phyloP scores from a whole-genome alignment of 495 filamentous ascomycete genomes.

The Podospora appendiculata region DNA sequence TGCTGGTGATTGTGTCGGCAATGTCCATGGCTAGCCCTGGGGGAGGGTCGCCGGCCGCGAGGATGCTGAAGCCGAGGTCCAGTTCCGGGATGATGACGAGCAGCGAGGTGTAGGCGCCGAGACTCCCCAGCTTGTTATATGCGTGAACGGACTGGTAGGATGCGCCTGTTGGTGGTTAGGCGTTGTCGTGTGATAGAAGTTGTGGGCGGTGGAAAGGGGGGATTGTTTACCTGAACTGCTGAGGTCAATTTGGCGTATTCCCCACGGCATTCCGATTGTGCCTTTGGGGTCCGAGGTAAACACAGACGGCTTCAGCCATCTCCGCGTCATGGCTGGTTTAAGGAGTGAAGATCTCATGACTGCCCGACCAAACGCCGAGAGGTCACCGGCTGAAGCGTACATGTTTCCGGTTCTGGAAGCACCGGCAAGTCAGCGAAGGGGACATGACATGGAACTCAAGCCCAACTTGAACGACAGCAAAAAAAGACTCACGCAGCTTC shows the following conservation, averaged over 20 bases:
- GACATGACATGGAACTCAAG: too few relatives aligned
- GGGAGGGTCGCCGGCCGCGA: slow-evolving; percentile 36
- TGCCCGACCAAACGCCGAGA: slow-evolving; percentile 42
- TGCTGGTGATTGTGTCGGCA: slow-evolving; percentile 26
- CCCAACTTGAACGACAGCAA: neutral
- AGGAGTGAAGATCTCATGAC: slow-evolving; percentile 47
- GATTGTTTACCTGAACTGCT: slow-evolving; percentile 2
- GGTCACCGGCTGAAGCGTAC: slow-evolving; percentile 43
- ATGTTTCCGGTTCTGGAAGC: slow-evolving; percentile 44
- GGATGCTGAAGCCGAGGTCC: slow-evolving; percentile 43
- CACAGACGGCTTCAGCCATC: slow-evolving; percentile 48
- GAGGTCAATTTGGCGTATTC: slow-evolving; percentile 33
- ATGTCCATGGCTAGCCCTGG: slow-evolving; percentile 22
- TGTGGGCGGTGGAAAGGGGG: neutral
- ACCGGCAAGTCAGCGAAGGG: neutral
- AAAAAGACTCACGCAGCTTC: slow-evolving; percentile 25
- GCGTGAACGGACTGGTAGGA: slow-evolving; percentile 32
- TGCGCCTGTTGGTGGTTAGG: slow-evolving; percentile 3
- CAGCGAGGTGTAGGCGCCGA: slow-evolving; percentile 39
- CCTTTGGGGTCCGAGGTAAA: slow-evolving; percentile 39
- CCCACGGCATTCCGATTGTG: slow-evolving; percentile 51
- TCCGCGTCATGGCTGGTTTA: slow-evolving; percentile 35
- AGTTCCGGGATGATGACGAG: slow-evolving; percentile 48
- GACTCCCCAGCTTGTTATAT: slow-evolving; percentile 48
- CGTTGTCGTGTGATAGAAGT: neutral